Conservation (phyloP, 257 asterid species). For the Petunia secreta region DNA sequence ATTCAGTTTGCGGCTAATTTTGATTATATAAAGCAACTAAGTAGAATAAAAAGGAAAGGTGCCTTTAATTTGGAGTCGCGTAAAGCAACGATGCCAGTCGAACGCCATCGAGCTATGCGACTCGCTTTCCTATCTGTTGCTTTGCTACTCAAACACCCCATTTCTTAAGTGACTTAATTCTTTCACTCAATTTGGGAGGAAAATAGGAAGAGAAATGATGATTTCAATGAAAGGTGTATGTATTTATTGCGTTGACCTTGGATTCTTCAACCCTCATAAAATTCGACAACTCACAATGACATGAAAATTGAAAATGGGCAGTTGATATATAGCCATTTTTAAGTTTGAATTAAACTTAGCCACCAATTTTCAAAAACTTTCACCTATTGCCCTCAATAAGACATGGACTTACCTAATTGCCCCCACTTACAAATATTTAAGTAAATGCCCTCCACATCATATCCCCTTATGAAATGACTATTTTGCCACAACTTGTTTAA, state of each 20-base stretch:
- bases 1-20: background rate
- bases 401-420: too few relatives aligned
- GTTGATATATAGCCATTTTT: too few relatives aligned
- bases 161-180: background rate
- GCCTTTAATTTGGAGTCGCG: conserved; percentile 94
- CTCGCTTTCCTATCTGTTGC: conserved; percentile 50
- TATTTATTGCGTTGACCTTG: background rate
- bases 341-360: too few relatives aligned
- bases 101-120: conserved; percentile 87
- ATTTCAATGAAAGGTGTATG: background rate
- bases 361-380: too few relatives aligned
- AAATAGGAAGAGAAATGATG: too few relatives aligned
- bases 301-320: too few relatives aligned
- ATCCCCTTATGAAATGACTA: too few relatives aligned
- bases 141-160: conserved; percentile 89
- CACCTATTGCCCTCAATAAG: too few relatives aligned
- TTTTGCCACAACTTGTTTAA: too few relatives aligned
- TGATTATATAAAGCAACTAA: background rate
- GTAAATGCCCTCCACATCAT: too few relatives aligned
- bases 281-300: too few relatives aligned
- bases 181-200: background rate
- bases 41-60: background rate
- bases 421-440: too few relatives aligned
- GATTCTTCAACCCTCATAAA: background rate
- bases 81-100: conserved; percentile 94